These are phyloP conservation scores for Chrysoporthe cubensis DNA, from an alignment of 2,329 filamentous ascomycete genomes.

Conservation along the genomic window DNA sequence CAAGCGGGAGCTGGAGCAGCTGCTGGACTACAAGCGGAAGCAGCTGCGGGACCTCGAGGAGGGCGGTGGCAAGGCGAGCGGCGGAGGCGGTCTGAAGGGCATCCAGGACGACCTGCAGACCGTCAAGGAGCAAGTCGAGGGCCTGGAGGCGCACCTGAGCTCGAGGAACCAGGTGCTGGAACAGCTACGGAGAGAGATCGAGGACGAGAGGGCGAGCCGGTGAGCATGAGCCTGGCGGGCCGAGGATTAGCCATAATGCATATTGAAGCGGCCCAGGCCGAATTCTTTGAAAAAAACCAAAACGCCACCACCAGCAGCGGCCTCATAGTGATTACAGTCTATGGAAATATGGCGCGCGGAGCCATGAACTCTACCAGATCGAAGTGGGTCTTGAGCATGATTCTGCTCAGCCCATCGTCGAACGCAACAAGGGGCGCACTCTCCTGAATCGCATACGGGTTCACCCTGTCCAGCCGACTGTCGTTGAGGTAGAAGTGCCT, in stretches of 20 bases:
- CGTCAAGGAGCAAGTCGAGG: slow-evolving; percentile 93
- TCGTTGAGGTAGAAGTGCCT: slow-evolving; percentile 14
- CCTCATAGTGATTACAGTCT: background rate
- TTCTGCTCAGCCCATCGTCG: slow-evolving; percentile 21
- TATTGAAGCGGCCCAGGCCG: slow-evolving; percentile 8
- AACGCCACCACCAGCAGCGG: background rate
- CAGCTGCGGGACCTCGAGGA: slow-evolving; percentile 76
- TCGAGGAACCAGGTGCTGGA: slow-evolving; percentile 76
- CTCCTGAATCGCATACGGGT: slow-evolving; percentile 17
- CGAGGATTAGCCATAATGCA: slow-evolving; percentile 8
- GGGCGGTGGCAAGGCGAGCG: slow-evolving; percentile 69
- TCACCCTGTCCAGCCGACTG: slow-evolving; percentile 3
- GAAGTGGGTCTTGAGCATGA: slow-evolving; percentile 9
- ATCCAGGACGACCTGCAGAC: slow-evolving; percentile 85
- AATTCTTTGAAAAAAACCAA: background rate
- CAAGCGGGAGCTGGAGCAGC: slow-evolving; percentile 89
- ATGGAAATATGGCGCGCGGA: slow-evolving; percentile 16
- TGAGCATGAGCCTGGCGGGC: slow-evolving; percentile 32
- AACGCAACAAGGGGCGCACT: background rate
- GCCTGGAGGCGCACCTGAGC: slow-evolving; percentile 80
- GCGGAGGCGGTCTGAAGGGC: slow-evolving; percentile 73
- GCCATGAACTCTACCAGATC: slow-evolving; percentile 9
- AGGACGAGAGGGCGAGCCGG: slow-evolving; percentile 74
- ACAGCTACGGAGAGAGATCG: slow-evolving; percentile 79
- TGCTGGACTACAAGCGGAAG: slow-evolving; percentile 92